Conservation (phyloP, 116 monocot species). For the Papilionanthe hybrid region DNA sequence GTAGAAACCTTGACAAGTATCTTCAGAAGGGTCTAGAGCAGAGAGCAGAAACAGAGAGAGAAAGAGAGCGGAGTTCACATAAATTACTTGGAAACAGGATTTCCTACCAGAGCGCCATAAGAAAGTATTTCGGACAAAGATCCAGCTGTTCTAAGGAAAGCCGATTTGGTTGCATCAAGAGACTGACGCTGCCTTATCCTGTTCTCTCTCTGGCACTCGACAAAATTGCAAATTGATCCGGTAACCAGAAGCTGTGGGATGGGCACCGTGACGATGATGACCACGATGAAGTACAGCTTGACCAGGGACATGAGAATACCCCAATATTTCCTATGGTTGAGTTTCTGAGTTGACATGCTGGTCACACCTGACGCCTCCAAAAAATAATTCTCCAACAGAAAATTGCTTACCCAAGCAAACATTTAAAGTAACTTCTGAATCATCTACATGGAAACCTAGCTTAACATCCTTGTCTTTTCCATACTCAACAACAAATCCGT, state of each 20-base stretch:
- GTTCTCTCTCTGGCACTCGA: conserved; percentile 87
- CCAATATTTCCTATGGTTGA: conserved; percentile 85
- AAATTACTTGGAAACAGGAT: not conserved
- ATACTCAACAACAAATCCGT: conserved; percentile 98
- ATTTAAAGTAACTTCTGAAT: conserved; percentile 93
- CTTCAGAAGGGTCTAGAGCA: too few species aligned
- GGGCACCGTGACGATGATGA: too few species aligned
- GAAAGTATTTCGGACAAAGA: not conserved
- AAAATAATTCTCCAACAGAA: conserved; percentile 88
- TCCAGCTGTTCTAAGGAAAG: not conserved
- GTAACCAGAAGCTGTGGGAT: conserved; percentile 84
- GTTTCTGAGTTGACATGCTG: conserved; percentile 86
- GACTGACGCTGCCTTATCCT: conserved; percentile 76
- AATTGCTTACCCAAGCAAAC: conserved; percentile 93
- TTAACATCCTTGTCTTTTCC: conserved; percentile 91
- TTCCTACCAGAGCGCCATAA: too few species aligned
- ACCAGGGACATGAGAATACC: too few species aligned
- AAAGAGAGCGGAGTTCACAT: not conserved
- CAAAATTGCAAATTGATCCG: too few species aligned
- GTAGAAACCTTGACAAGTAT: not conserved
- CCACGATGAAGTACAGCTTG: too few species aligned
- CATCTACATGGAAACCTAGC: conserved; percentile 98
- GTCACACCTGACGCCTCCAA: conserved; percentile 87
- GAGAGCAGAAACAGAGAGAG: too few species aligned
- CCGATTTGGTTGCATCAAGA: conserved; percentile 64